These are phyloP conservation scores for Hymenochaete sp. DNA, from an alignment of 1,284 basidiomycete species.

Conservation along the genomic window DNA sequence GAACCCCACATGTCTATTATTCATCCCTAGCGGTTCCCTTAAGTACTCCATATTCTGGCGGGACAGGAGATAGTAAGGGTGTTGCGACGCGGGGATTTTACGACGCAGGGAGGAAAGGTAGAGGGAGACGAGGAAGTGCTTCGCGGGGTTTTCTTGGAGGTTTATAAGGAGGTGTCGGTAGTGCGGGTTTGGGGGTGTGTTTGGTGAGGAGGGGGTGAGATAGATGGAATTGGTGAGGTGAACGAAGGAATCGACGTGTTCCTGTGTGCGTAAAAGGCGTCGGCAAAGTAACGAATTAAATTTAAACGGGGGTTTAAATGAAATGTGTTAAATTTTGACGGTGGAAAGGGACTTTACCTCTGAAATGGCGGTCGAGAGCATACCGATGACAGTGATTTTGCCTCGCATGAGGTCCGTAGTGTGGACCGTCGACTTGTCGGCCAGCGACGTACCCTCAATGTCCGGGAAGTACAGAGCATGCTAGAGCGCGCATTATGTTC, in stretches of 20 bases:
- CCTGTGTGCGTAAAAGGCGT: conserved; percentile 33
- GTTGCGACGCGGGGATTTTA: conserved; percentile 55
- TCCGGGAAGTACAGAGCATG: conserved; percentile 89
- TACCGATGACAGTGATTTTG: conserved; percentile 70
- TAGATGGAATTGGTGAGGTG: conserved; percentile 55
- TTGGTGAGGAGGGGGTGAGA: too few species aligned
- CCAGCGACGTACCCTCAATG: conserved; percentile 66
- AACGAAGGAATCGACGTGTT: conserved; percentile 75
- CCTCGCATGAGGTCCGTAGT: conserved; percentile 74
- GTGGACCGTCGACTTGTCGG: conserved; percentile 49
- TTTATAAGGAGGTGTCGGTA: conserved; percentile 88
- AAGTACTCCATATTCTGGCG: conserved; percentile 73
- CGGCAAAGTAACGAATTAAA: background rate
- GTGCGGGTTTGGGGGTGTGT: too few species aligned
- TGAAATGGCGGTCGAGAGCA: conserved; percentile 78
- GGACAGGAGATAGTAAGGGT: conserved; percentile 76
- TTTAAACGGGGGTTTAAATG: background rate
- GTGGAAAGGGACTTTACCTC: conserved; percentile 47
- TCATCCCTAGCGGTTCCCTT: conserved; percentile 75
- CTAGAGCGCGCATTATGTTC: conserved; percentile 32
- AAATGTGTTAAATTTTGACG: conserved; percentile 8
- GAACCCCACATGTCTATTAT: conserved; percentile 89
- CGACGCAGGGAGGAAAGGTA: conserved; percentile 70
- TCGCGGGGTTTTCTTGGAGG: conserved; percentile 84
- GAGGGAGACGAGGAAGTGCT: conserved; percentile 79